Base-by-base conservation (phyloP, 805 yeast genomes). In the Ogataea ramenticola region DNA sequence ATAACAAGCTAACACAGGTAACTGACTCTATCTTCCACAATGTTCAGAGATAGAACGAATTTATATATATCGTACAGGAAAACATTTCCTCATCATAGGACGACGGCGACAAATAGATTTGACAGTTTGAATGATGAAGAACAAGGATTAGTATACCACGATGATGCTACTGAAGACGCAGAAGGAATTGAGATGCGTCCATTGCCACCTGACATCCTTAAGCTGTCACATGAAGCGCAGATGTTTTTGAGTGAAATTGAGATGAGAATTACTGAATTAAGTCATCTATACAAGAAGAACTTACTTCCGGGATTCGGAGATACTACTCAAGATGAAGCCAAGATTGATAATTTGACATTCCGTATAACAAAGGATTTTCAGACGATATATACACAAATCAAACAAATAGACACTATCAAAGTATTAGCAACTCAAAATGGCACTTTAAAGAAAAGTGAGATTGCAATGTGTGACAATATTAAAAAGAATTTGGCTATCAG, bases 11-110 rank as follows among this genome's bases (percentile, higher is more conserved):
- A 29, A 10, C 5, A 15, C 7, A 29, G 12, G 12, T 14, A 29
- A 4, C 12, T 15, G 4, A 29, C n/a, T 14, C 7, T 29, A 29
- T 4, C n/a, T 10, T 8, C 5, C 33, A 34, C 11, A 43, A 88
- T 91, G 96, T 86, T 85, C 57, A 74, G 98, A 61, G 98, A 93
- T 65, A 73, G 97, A 61, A 93, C 99, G n/a, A 91, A 90, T 58
- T 72, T 91, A 50, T 91, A 74, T 62, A 68, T 89, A 20, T 88
- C 97, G 39, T 91, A 86, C 59, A 78, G 99, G 49, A 79, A 93
- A 47, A 89, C 98, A 11, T 83, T 82, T 45, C 95, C 96, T 0
- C 89, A 89, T 51, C 77, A 74, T 20, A 50, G 49, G 12, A 41
- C 39, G 34, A 48, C 47, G 43, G 42, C 39, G 21, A 32, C 19